Base-by-base conservation (phyloP, 805 yeast species). In the Naumovozyma baii region DNA sequence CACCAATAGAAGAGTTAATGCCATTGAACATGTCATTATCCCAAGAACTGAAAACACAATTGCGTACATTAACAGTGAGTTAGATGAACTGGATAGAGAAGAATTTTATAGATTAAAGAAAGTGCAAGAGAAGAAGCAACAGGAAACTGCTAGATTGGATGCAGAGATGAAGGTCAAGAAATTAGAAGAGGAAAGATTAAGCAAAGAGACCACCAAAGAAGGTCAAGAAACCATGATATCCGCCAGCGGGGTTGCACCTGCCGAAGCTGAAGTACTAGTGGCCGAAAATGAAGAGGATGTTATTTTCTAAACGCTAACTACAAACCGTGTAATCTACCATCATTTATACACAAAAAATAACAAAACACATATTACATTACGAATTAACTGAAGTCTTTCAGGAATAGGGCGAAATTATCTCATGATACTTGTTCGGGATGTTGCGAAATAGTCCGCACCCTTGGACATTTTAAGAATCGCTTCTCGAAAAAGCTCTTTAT, bases 21-120 rank as follows among this genome's bases (percentile, higher is more conserved):
- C 98, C 46, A 90, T 90, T 64, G 98, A 90, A 68, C 97, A 90
- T 58, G 97, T 90, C 34, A 88, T 90, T 54, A 90, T 90, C 45
- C 98, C 98, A 51, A 77, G 97, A 66, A 92, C 97, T 2, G 96
- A 92, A 63, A 90, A 90, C 66, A 90, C 98, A 20, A 90, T 90
- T 55, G 68, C 73, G 39, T 78, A 90, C 66, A 90, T 90, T 70
- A 88, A 87, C 63, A 83, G 95, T 26, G 98, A 90, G 64, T 74
- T 90, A 59, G 98, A 92, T 65, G 98, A 90, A 67, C 74, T 92
- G 62, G 97, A 92, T 62, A 83, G 98, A 74, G 98, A 90, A 67
- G 98, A 90, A 66, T 90, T 90, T 60, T 92, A 88, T 68, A 74
- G 98, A 55, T 76, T 90, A 68, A 92, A 92, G 71, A 90, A 90